Evolutionary conservation across 768 basidiomycete species (phyloP), one percentile per base, ranked within the genome.

Genomic region (Epithele typhae): DNA sequence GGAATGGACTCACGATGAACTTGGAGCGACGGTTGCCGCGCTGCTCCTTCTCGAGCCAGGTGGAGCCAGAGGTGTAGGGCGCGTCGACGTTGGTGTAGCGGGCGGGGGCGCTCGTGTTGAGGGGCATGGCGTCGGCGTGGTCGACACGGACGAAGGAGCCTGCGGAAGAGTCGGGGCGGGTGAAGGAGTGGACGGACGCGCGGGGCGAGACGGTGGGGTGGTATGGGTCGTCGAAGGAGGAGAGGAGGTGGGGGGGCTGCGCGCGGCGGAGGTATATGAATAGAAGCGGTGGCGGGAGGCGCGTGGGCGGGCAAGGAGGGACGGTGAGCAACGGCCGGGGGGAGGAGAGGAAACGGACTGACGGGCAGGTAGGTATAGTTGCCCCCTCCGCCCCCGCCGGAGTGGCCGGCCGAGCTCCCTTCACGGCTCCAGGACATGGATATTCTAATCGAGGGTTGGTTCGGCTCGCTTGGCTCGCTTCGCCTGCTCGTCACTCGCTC

Each of bases 1-100:
- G 23, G 27, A n/a, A 36, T 8, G 19, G 4, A 73, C 82, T 55
- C 51, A 85, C 84, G 51, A 84, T 77, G 58, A 61, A 71, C 62
- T 77, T 83, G 40, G 78, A 78, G 22, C 53, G 48, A 23, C 53
- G 39, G 44, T 41, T 58, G 43, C 58, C 33, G 14, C 52, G 7
- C 56, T 61, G 60, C 55, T 66, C 58, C 54, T 64, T 61, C 46
- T 73, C 71, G 43, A 73, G 67, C 72, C 71, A 73, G 37, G 62
- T 63, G 56, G 61, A 70, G 60, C 58, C 65, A 54, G 45, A 64
- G 27, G 64, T 61, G 3, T 43, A 47, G 14, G 25, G 11, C 17
- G 43, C 18, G n/a, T n/a, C n/a, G n/a, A n/a, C n/a, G 46, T 58
- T 53, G 40, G 37, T 21, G 56, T 57, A 56, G 15, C 53, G 50